Evolutionary conservation across 352 stramenopile species (phyloP), one percentile per base, ranked within the genome.

Genomic region (Pythium pyrilobum): DNA sequence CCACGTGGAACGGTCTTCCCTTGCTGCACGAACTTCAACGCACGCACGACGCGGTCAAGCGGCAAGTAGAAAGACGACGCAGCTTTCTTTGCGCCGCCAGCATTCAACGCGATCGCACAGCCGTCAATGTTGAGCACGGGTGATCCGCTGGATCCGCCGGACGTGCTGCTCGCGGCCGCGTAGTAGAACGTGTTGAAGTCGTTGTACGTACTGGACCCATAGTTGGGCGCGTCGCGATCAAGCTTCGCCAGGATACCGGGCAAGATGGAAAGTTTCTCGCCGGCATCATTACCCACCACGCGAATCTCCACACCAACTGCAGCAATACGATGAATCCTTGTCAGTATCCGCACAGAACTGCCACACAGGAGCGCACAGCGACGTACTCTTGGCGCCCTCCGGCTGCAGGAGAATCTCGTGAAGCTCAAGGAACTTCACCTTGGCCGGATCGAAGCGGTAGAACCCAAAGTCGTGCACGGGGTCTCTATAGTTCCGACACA

Each of bases 151-250:
- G 82, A 95, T 4, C 89, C 89, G 25, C 89, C 89, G 0, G 78
- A 94, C 6, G 87, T 97, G 48, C 74, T 92, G 56, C 79, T 92
- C 2, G 86, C 86, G 0, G 89, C 88, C 8, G 79, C 80, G 60
- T 90, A 93, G 67, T 97, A 97, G 43, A 97, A 97, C 20, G 88
- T 97, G 59, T 96, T 96, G 53, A 96, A 95, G 59, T 97, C 90
- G 31, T 95, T 94, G 77, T 97, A 97, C 16, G 75, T 81, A 32
- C 60, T 75, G 4, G 74, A 88, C 20, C 83, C 81, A 51, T 97
- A 97, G 32, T 85, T 81, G 13, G 90, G 90, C 28, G 87, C 87
- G 51, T 96, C 86, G 13, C 90, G 90, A 59, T 97, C 90, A 27
- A 97, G 50, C 45, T 95, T 90, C 37, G 90, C 88, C 25, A 97